phyloP scores from a whole-genome alignment of 805 yeast genomes.

The Cyberlindnera veronae region DNA sequence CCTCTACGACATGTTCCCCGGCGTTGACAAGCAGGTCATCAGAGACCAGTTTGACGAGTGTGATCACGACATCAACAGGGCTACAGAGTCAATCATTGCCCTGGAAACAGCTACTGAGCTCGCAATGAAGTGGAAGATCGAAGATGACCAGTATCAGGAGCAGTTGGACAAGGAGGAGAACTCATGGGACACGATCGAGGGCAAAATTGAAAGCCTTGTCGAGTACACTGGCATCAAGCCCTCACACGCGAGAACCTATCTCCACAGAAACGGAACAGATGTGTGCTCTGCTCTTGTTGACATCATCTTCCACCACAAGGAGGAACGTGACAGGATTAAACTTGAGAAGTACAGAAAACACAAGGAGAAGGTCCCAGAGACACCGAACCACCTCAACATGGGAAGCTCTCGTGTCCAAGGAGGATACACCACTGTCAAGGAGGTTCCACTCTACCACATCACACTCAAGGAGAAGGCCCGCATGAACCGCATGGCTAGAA shows the following conservation, averaged over 20 bases:
- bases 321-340: conserved; percentile 1
- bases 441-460: not conserved
- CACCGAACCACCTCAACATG: too few relatives aligned
- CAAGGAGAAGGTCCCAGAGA: too few relatives aligned
- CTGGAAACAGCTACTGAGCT: not conserved
- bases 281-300: conserved; percentile 35
- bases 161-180: too few relatives aligned
- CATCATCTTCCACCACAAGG: conserved; percentile 27
- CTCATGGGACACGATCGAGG: conserved; percentile 1
- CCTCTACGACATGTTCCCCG: conserved; percentile 2
- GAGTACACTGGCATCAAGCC: conserved; percentile 20
- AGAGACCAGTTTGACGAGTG: not conserved
- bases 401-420: too few relatives aligned
- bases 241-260: conserved; percentile 23
- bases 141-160: not conserved
- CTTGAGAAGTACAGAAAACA: not conserved
- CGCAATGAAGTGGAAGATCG: conserved; percentile 3
- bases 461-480: conserved; percentile 1
- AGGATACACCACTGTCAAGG: not conserved
- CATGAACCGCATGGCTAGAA: too few relatives aligned
- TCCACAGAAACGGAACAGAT: conserved; percentile 30
- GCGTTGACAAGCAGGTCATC: conserved; percentile 5
- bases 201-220: conserved; percentile 21
- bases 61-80: not conserved
- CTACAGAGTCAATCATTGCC: conserved; percentile 1